phyloP scores from a whole-genome alignment of 768 basidiomycete species.

The Sporobolomyces pararoseus region DNA sequence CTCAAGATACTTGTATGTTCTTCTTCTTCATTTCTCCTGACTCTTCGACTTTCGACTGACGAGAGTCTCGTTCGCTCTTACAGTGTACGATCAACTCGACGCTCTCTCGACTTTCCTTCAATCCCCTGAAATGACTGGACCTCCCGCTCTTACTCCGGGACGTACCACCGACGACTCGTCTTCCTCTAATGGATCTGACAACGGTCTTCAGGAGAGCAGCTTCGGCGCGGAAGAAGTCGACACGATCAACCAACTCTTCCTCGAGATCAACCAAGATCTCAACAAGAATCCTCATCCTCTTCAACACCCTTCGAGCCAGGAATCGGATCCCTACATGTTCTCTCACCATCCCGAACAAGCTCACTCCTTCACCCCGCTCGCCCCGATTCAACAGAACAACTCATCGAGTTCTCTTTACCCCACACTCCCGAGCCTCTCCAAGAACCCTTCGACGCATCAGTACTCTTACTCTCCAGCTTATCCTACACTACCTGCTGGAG shows the following conservation, averaged over 20 bases:
- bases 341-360: background rate
- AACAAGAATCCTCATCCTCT: background rate
- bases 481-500: slow-evolving; percentile 6
- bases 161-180: slow-evolving; percentile 15
- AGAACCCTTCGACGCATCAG: background rate
- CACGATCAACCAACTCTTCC: slow-evolving; percentile 35
- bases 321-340: background rate
- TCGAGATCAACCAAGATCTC: slow-evolving; percentile 26
- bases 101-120: slow-evolving; percentile 30
- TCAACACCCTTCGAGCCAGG: background rate
- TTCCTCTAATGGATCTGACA: slow-evolving; percentile 20
- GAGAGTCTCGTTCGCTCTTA: background rate
- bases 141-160: background rate
- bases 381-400: slow-evolving; percentile 3
- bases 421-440: background rate
- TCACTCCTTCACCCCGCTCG: background rate
- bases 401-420: background rate
- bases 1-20: slow-evolving; percentile 15
- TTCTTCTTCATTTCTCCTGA: too few species aligned
- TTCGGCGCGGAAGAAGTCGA: slow-evolving; percentile 31
- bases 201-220: slow-evolving; percentile 6
- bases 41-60: background rate
- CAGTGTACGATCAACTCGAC: slow-evolving; percentile 33
- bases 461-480: background rate
- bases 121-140: slow-evolving; percentile 22